Conservation (phyloP, 306 rosid species). For the Gastrolobium villosum region DNA sequence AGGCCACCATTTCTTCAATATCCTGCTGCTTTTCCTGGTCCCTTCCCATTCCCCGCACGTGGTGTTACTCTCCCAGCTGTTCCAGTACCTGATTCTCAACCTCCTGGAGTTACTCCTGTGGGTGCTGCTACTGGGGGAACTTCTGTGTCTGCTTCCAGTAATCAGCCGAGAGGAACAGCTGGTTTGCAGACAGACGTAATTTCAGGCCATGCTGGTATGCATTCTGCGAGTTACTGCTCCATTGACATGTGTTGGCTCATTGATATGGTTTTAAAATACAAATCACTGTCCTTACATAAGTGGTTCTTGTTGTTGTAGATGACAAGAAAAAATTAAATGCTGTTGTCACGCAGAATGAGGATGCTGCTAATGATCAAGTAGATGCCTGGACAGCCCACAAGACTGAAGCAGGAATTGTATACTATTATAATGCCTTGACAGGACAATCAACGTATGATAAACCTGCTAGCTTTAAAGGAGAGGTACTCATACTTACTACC, state of each 20-base stretch:
- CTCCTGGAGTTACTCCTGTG: slow-evolving; percentile 91
- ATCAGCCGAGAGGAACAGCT: slow-evolving; percentile 57
- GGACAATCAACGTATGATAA: slow-evolving; percentile 88
- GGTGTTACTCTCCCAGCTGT: slow-evolving; percentile 74
- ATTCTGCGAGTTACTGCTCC: slow-evolving; percentile 39
- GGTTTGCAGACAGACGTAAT: slow-evolving; percentile 60
- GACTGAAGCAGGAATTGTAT: slow-evolving; percentile 80
- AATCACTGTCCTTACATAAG: slow-evolving; percentile 34
- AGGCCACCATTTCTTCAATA: slow-evolving; percentile 77
- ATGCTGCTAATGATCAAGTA: slow-evolving; percentile 58
- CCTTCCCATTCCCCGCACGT: slow-evolving; percentile 74
- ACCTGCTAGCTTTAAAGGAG: slow-evolving; percentile 85
- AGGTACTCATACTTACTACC: slow-evolving; percentile 65
- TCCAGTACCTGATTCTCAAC: slow-evolving; percentile 86
- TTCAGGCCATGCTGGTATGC: slow-evolving; percentile 69
- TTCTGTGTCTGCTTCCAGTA: slow-evolving; percentile 49
- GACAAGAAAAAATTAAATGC: slow-evolving; percentile 57
- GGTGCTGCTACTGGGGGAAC: slow-evolving; percentile 49
- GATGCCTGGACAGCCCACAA: slow-evolving; percentile 98
- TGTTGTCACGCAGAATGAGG: slow-evolving; percentile 47
- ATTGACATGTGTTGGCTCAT: slow-evolving; percentile 43
- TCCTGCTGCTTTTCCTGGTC: slow-evolving; percentile 73
- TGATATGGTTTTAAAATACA: slow-evolving; percentile 40
- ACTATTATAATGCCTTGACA: slow-evolving; percentile 90
- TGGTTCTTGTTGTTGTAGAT: slow-evolving; percentile 57